Percentiles rank a stretch among this genome's conserved stretches.
Conservation (phyloP, 176 grass and related monocot species). For the Aechmea fasciata region DNA sequence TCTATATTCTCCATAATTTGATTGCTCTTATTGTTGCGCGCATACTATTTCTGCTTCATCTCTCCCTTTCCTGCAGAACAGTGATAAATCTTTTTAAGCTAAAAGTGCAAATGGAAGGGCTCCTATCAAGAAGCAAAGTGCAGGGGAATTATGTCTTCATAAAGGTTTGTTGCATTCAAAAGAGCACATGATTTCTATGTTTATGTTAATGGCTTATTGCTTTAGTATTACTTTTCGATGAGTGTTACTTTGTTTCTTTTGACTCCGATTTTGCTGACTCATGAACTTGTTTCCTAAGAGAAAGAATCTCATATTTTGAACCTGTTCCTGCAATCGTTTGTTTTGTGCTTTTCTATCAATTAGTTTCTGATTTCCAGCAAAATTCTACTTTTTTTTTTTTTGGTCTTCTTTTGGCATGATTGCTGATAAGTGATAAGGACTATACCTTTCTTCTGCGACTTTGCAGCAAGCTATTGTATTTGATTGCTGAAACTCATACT, state of each 20-base stretch:
- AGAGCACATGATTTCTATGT: background rate
- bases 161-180: constrained; percentile 36
- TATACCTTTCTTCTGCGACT: background rate
- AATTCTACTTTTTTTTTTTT: too few species aligned
- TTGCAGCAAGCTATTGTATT: background rate
- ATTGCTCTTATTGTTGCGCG: too few species aligned
- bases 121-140: constrained; percentile 48
- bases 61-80: constrained; percentile 11
- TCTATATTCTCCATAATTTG: too few species aligned
- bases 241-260: background rate
- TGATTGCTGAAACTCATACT: background rate
- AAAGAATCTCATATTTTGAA: too few species aligned
- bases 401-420: background rate
- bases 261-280: too few species aligned
- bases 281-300: too few species aligned
- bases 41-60: too few species aligned
- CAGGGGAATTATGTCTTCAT: constrained; percentile 53
- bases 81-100: constrained; percentile 68
- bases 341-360: too few species aligned
- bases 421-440: background rate
- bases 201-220: background rate
- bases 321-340: too few species aligned
- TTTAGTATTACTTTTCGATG: background rate
- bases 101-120: constrained; percentile 42
- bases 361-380: too few species aligned